Conservation (phyloP, 257 asterid species). For the Mentha longifolia region DNA sequence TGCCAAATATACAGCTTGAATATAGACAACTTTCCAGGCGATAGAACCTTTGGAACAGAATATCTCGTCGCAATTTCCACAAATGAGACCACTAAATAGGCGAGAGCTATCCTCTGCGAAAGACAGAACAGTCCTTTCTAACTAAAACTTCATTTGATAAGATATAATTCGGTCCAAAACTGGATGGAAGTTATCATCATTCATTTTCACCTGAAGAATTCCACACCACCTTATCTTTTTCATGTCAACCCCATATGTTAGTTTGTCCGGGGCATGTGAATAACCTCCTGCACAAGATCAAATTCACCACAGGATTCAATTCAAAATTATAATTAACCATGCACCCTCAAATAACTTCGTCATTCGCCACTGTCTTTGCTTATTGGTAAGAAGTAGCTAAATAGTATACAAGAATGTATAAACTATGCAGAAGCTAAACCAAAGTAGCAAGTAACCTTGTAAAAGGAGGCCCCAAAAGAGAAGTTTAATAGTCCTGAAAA, state of each 20-base stretch:
- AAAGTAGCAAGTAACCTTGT: constrained; percentile 57
- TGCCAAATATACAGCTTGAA: constrained; percentile 64
- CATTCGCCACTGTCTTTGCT: too few relatives aligned
- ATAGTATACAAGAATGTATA: too few relatives aligned
- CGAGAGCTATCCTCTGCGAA: constrained; percentile 73
- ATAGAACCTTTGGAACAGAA: constrained; percentile 35
- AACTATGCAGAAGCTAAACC: too few relatives aligned
- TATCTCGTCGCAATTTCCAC: constrained; percentile 55
- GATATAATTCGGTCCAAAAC: constrained; percentile 7
- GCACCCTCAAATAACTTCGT: too few relatives aligned
- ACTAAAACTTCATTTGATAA: background rate
- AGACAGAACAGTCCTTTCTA: constrained; percentile 14
- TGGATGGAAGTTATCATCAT: constrained; percentile 5
- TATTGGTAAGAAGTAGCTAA: too few relatives aligned
- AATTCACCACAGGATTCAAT: background rate
- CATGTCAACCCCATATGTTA: constrained; percentile 76
- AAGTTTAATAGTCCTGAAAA: constrained; percentile 71
- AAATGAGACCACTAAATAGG: constrained; percentile 69
- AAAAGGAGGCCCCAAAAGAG: constrained; percentile 81
- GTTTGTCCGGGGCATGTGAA: constrained; percentile 79
- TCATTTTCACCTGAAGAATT: constrained; percentile 67
- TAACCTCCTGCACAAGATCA: constrained; percentile 59
- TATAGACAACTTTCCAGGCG: constrained; percentile 50
- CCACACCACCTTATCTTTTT: constrained; percentile 78
- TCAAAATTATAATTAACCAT: constrained; percentile 6